Evolutionary conservation across 768 basidiomycete species (phyloP), one percentile per base, ranked within the genome.

Genomic region (Floccularia luteovirens): DNA sequence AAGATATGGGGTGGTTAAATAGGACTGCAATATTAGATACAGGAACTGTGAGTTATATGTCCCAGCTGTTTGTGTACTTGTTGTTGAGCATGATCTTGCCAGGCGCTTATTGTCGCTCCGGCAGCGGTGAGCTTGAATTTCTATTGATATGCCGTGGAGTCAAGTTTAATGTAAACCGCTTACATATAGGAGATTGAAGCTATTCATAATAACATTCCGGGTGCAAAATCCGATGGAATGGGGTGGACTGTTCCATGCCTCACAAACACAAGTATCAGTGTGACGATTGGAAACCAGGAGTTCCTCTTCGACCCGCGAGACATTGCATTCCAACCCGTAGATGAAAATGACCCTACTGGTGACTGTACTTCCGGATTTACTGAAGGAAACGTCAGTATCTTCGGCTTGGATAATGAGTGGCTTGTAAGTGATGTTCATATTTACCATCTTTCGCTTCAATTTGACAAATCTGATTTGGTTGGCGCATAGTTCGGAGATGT

Each of bases 1-100:
- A 60, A 24, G 65, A 71, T 50, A 53, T 64, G 30, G 70, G 73
- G 4, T 61, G 85, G 31, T 44, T 51, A 12, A 71, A 72, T 38
- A 84, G 85, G 51, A 84, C 82, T 14, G 79, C 85, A 36, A 85
- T 92, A 49, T 63, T 81, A 41, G 79, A 81, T 57, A 78, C 70
- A 43, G 79, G 62, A 47, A 43, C 4, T n/a, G n/a, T n/a, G n/a
- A n/a, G n/a, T n/a, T n/a, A n/a, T n/a, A n/a, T n/a, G n/a, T n/a
- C n/a, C n/a, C n/a, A n/a, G n/a, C n/a, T n/a, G n/a, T n/a, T n/a
- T n/a, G n/a, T n/a, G n/a, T n/a, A n/a, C n/a, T n/a, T n/a, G n/a
- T n/a, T n/a, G n/a, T n/a, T n/a, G n/a, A n/a, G n/a, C n/a, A n/a
- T n/a, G n/a, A n/a, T n/a, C n/a, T n/a, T n/a, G n/a, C n/a, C n/a